A percentile compares a stretch with the other conserved stretches of the same genome.
Evolutionary conservation across 371 early-diverging fungal genomes (phyloP).

Genomic region (Rozella allomycis): DNA sequence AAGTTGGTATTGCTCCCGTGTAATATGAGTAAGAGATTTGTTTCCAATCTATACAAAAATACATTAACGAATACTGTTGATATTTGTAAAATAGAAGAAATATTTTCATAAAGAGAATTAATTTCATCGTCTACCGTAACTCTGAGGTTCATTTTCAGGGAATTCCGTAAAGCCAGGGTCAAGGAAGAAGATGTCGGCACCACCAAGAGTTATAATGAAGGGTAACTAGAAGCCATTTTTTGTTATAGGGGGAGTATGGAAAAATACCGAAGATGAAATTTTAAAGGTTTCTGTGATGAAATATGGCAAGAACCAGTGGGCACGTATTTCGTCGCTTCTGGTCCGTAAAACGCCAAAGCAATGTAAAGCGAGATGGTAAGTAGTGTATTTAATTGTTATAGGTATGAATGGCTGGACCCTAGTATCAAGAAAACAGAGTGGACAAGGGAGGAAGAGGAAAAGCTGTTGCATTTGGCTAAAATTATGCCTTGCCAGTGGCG

Average conservation of each 20-base stretch:
- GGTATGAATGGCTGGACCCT: conserved; percentile 85
- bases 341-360: conserved; percentile 89
- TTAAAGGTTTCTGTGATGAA: conserved; percentile 74
- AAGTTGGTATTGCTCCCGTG: too few relatives aligned
- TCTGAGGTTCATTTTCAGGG: too few relatives aligned
- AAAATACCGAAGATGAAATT: conserved; percentile 70
- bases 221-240: too few relatives aligned
- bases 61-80: too few relatives aligned
- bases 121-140: too few relatives aligned
- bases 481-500: conserved; percentile 98
- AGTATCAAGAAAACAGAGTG: conserved; percentile 96
- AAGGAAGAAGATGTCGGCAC: too few relatives aligned
- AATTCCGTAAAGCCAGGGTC: too few relatives aligned
- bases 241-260: conserved; percentile 27
- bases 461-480: conserved; percentile 84
- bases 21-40: too few relatives aligned
- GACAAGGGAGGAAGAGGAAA: conserved; percentile 94
- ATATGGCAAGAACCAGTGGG: conserved; percentile 97
- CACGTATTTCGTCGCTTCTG: conserved; percentile 83
- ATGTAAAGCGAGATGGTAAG: conserved; percentile 92
- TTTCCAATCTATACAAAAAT: too few relatives aligned
- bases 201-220: too few relatives aligned
- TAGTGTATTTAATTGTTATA: not conserved
- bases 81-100: too few relatives aligned
- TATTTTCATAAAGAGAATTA: too few relatives aligned